These are phyloP conservation scores for Tephrocybe sp. DNA, from an alignment of 768 basidiomycete species.

Conservation along the genomic window DNA sequence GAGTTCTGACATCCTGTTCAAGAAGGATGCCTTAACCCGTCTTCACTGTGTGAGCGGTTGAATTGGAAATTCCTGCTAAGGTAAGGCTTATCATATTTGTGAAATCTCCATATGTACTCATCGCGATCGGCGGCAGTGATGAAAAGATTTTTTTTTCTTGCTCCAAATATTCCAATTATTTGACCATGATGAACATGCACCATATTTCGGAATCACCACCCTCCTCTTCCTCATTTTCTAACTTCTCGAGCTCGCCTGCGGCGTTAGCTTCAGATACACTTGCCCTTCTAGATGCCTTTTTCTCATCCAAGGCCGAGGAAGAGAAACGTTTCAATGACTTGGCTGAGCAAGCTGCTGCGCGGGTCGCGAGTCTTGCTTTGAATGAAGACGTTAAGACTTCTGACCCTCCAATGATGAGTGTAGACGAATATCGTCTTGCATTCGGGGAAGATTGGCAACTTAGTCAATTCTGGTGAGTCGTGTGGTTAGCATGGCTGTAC, in stretches of 20 bases:
- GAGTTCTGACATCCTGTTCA: too few relatives aligned
- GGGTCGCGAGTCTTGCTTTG: constrained; percentile 30
- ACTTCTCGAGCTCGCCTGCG: constrained; percentile 32
- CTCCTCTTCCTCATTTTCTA: constrained; percentile 21
- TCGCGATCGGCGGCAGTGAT: too few relatives aligned
- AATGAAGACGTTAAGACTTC: constrained; percentile 20
- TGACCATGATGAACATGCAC: constrained; percentile 3
- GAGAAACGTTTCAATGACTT: constrained; percentile 39
- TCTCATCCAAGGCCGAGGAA: constrained; percentile 39
- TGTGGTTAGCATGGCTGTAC: constrained; percentile 4
- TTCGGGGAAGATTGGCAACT: constrained; percentile 51
- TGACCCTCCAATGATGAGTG: constrained; percentile 37
- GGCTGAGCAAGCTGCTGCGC: constrained; percentile 31
- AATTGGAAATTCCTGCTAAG: too few relatives aligned
- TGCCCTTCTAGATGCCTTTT: constrained; percentile 37
- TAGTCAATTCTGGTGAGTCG: constrained; percentile 47
- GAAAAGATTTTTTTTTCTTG: too few relatives aligned
- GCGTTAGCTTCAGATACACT: constrained; percentile 33
- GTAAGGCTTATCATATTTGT: too few relatives aligned
- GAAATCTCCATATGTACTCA: too few relatives aligned
- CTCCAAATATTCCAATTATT: neutral
- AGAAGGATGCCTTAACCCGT: too few relatives aligned
- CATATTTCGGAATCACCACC: constrained; percentile 24
- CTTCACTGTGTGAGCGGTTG: too few relatives aligned
- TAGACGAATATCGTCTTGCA: constrained; percentile 38